phyloP scores from a whole-genome alignment of 2,329 filamentous ascomycete genomes.

The Stachybotrys echinatus region DNA sequence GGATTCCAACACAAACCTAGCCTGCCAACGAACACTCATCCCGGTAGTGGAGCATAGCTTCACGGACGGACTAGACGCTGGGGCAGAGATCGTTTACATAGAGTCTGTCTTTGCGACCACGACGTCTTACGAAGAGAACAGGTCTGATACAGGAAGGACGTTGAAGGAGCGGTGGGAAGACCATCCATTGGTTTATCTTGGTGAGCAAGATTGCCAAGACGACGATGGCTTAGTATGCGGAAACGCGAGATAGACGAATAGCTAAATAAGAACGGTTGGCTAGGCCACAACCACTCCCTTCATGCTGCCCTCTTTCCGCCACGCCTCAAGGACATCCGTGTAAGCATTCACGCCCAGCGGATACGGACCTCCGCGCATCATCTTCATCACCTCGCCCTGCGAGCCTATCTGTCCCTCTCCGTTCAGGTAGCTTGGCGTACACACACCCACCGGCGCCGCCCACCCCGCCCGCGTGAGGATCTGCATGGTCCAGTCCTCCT shows the following conservation, averaged over 20 bases:
- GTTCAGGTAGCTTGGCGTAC: constrained; percentile 1
- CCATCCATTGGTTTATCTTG: not conserved
- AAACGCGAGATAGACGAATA: too few species aligned
- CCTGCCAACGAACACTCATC: constrained; percentile 14
- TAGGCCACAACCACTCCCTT: constrained; percentile 2
- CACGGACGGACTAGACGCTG: not conserved
- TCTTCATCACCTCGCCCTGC: not conserved
- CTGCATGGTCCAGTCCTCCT: not conserved
- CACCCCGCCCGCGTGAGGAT: not conserved
- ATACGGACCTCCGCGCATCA: not conserved
- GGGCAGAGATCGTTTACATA: not conserved
- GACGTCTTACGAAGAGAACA: not conserved
- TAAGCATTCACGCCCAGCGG: not conserved
- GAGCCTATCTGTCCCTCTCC: not conserved
- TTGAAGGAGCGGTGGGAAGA: not conserved
- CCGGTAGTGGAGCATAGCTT: constrained; percentile 6
- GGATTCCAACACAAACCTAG: constrained; percentile 20
- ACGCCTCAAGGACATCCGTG: not conserved
- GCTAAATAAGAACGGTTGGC: too few species aligned
- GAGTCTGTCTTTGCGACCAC: not conserved
- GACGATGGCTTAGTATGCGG: too few species aligned
- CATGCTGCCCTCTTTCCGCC: not conserved
- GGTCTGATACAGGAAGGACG: not conserved
- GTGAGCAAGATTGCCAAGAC: too few species aligned
- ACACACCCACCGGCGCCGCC: not conserved